phyloP scores from a whole-genome alignment of 2,329 filamentous ascomycete species.

The Cladophialophora bantiana region DNA sequence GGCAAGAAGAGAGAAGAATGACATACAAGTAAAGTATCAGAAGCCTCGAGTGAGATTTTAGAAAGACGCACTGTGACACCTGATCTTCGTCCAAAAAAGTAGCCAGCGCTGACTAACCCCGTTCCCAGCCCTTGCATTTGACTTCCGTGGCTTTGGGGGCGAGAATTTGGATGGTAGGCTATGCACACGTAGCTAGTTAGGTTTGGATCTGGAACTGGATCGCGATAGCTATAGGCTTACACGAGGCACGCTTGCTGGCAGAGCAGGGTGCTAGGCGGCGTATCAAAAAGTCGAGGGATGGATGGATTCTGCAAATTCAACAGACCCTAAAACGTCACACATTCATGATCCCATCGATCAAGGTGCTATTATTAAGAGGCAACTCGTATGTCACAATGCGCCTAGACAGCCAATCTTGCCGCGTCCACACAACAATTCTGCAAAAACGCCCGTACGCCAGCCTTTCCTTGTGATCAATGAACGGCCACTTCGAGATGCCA shows the following conservation, averaged over 20 bases:
- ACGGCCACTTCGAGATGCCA: neutral
- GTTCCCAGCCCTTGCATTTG: neutral
- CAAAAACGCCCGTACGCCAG: neutral
- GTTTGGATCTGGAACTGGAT: neutral
- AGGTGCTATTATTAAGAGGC: neutral
- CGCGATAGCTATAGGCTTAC: neutral
- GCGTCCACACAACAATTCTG: neutral
- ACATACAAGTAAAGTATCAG: neutral
- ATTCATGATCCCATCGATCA: neutral
- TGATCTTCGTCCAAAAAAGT: neutral
- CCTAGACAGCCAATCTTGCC: neutral
- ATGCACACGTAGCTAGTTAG: too few species aligned
- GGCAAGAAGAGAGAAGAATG: neutral
- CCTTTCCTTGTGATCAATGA: neutral
- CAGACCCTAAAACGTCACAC: neutral
- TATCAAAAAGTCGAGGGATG: neutral
- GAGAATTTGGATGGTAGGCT: neutral
- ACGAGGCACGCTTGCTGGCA: neutral
- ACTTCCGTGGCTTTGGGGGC: neutral
- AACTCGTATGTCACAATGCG: neutral
- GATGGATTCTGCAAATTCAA: neutral
- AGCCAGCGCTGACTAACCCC: neutral
- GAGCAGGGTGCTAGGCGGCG: neutral
- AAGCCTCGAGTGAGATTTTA: slow-evolving; percentile 3
- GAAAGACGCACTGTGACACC: neutral